phyloP scores from a whole-genome alignment of 2,329 filamentous ascomycete genomes.

The Sclerotiophoma versabilis region DNA sequence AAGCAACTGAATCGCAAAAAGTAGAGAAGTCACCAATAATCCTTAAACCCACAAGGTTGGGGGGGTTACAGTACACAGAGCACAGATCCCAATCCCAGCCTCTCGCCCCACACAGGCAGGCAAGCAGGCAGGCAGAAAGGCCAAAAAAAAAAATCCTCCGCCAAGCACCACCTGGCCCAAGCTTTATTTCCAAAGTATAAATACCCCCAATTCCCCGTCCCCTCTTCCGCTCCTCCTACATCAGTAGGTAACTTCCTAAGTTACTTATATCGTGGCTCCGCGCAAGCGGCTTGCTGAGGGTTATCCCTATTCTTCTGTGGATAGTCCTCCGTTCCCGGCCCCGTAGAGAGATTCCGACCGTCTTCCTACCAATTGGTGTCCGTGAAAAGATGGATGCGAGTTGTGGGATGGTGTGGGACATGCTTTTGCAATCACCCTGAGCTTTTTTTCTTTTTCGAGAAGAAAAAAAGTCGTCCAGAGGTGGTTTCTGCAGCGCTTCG shows the following conservation, averaged over 20 bases:
- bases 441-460: background rate
- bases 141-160: slow-evolving; percentile 1
- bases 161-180: slow-evolving; percentile 4
- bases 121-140: no score
- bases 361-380: slow-evolving; percentile 51
- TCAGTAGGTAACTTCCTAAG: slow-evolving; percentile 39
- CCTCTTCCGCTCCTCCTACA: slow-evolving; percentile 39
- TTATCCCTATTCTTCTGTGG: slow-evolving; percentile 44
- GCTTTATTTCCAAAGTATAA: slow-evolving; percentile 25
- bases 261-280: slow-evolving; percentile 51
- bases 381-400: slow-evolving; percentile 52
- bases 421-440: slow-evolving; percentile 6
- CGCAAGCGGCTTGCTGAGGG: slow-evolving; percentile 53
- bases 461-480: background rate
- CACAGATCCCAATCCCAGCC: no score
- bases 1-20: no score
- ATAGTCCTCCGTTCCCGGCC: slow-evolving; percentile 55
- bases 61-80: no score
- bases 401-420: slow-evolving; percentile 54
- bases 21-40: no score
- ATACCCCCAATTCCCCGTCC: slow-evolving; percentile 29
- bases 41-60: no score
- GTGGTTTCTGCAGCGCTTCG: background rate
- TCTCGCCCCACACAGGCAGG: background rate
- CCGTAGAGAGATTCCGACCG: slow-evolving; percentile 49